Base-by-base conservation (phyloP, 257 asterid species). In the Orobanche coerulescens region DNA sequence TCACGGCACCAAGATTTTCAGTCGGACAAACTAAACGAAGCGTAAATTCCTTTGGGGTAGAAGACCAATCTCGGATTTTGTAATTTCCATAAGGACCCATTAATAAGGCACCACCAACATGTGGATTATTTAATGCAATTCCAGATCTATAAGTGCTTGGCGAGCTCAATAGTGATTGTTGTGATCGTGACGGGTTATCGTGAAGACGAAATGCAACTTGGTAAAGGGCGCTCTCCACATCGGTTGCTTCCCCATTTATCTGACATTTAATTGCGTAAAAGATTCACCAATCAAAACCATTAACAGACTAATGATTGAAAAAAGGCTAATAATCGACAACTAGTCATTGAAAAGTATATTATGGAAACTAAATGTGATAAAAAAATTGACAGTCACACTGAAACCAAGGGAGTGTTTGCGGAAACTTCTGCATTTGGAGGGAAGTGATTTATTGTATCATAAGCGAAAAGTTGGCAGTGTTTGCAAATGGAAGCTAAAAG, bases 181-280 rank as follows among this genome's bases (percentile, higher is more conserved):
- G 97, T 40, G 97, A 81, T 48, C 90, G 76, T 2, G 97, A 91
- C 40, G 97, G 97, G 66, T 82, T 87, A 1, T 83, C 86, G 50
- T 80, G 97, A 58, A 91, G 82, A 53, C 86, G 77, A 61, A 74
- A 62, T 25, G 95, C 90, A 59, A 91, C 87, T 68, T 77, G 91
- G 73, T 70, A 82, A 47, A 91, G 90, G 20, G 96, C 96, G 22
- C 78, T 69, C 75, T 76, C 82, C 69, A 80, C 95, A 22, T 39
- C 71, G 65, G 68, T 46, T 14, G 78, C 73, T 67, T 88, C 96
- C 46, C 97, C 97, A 26, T 71, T 79, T 67, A 91, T 82, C 96
- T 91, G 77, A 55, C 52, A 76, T 58, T 74, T 14, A 51, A 23
- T 42, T 58, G 62, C 57, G 50, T 23, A 67, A 15, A 30, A 39